phyloP scores from a whole-genome alignment of 176 grass and related monocot species.

The Ensete glaucum region DNA sequence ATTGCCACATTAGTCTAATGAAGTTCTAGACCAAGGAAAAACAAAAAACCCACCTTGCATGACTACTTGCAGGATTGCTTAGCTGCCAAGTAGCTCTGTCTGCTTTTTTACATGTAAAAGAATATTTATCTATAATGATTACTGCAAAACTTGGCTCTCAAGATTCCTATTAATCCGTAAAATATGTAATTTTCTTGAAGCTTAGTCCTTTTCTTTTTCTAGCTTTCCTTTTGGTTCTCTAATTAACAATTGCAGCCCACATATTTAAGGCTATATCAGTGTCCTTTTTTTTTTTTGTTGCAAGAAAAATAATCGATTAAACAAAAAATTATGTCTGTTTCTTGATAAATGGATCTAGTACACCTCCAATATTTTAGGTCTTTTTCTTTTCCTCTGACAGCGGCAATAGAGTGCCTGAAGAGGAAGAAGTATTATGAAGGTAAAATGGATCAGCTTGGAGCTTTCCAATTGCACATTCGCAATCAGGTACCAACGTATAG shows the following conservation, averaged over 20 bases:
- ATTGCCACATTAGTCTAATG: not conserved
- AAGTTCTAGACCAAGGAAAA: not conserved
- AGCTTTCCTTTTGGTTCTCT: not conserved
- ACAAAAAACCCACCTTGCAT: not conserved
- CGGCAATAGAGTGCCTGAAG: slow-evolving; percentile 76
- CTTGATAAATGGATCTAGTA: not conserved
- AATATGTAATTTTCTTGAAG: not conserved
- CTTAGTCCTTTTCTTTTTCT: not conserved
- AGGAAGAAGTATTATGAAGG: slow-evolving; percentile 86
- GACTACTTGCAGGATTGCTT: too few relatives aligned
- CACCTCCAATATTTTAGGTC: not conserved
- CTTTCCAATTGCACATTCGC: slow-evolving; percentile 53
- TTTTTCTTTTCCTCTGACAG: slow-evolving; percentile 4
- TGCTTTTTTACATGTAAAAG: not conserved
- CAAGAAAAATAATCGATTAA: too few relatives aligned
- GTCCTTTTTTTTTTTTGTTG: not conserved
- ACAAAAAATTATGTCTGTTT: not conserved
- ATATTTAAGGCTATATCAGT: not conserved
- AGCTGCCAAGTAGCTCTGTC: not conserved
- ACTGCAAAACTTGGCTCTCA: not conserved
- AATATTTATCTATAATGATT: not conserved
- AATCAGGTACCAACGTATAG: slow-evolving; percentile 27
- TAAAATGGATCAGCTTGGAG: slow-evolving; percentile 69
- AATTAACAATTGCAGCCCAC: not conserved
- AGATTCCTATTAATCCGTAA: not conserved